A percentile compares a stretch with the other conserved stretches of the same genome.
These are phyloP conservation scores for Tylopilus felleus DNA, from an alignment of 768 basidiomycete species.

Conservation along the genomic window DNA sequence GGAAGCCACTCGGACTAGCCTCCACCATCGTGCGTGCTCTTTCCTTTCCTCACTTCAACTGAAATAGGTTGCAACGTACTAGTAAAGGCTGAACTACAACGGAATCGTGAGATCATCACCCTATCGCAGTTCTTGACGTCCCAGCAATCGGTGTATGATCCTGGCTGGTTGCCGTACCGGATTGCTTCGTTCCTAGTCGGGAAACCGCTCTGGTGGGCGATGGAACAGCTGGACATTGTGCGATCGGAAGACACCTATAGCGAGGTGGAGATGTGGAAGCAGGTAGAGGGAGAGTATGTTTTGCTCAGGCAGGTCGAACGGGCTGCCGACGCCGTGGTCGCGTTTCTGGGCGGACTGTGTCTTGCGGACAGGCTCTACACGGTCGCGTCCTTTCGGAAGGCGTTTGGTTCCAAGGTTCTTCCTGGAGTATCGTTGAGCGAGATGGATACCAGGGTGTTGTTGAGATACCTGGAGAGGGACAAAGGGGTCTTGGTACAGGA, in stretches of 20 bases:
- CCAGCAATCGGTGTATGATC: conserved; percentile 60
- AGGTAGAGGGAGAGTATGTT: conserved; percentile 72
- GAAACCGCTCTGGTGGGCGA: conserved; percentile 83
- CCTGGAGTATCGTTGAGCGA: conserved; percentile 50
- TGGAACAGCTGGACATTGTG: conserved; percentile 73
- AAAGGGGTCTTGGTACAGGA: conserved; percentile 58
- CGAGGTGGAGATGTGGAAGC: conserved; percentile 48
- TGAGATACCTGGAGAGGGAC: conserved; percentile 82
- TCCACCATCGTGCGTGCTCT: conserved; percentile 65
- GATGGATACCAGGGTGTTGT: conserved; percentile 61
- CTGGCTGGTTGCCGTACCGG: conserved; percentile 66
- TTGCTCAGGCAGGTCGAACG: conserved; percentile 59
- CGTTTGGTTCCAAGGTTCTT: conserved; percentile 47
- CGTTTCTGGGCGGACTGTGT: conserved; percentile 40
- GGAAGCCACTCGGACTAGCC: conserved; percentile 70
- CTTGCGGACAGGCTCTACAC: conserved; percentile 63
- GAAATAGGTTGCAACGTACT: conserved; percentile 37
- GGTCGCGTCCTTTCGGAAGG: conserved; percentile 53
- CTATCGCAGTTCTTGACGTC: conserved; percentile 53
- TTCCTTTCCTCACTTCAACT: background rate
- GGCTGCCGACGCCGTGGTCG: conserved; percentile 56
- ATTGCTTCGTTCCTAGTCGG: conserved; percentile 70
- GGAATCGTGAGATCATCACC: conserved; percentile 43
- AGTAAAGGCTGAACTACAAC: conserved; percentile 67
- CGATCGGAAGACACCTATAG: conserved; percentile 53